These are phyloP conservation scores for Globisporangium nodosum DNA, from an alignment of 352 stramenopile species.

Conservation along the genomic window DNA sequence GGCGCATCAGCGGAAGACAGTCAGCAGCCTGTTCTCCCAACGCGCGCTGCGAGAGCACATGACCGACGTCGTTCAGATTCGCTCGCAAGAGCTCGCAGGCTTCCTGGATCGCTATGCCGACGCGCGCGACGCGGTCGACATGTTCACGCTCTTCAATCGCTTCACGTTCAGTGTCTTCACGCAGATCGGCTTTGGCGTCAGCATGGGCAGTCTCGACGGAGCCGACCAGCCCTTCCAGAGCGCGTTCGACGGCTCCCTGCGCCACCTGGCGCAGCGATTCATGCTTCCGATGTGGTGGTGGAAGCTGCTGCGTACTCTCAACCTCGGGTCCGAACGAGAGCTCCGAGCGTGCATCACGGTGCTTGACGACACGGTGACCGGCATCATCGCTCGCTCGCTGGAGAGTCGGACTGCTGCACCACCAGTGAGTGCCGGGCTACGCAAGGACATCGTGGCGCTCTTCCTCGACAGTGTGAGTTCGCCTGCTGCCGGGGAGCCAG, in stretches of 20 bases:
- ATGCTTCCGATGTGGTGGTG: conserved; percentile 31
- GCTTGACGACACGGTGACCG: conserved; percentile 26
- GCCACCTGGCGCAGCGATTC: conserved; percentile 26
- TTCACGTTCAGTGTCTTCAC: conserved; percentile 53
- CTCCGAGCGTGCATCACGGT: conserved; percentile 24
- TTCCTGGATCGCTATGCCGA: conserved; percentile 17
- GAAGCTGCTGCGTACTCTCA: conserved; percentile 31
- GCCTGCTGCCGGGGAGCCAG: neutral
- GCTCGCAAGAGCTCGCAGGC: conserved; percentile 12
- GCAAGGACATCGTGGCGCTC: conserved; percentile 14
- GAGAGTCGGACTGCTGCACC: neutral
- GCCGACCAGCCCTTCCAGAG: conserved; percentile 19
- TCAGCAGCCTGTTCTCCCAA: conserved; percentile 22
- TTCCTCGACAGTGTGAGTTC: conserved; percentile 18
- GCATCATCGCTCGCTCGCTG: conserved; percentile 34
- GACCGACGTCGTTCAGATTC: conserved; percentile 19
- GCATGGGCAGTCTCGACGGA: conserved; percentile 14
- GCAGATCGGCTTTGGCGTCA: conserved; percentile 33
- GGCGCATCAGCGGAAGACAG: conserved; percentile 24
- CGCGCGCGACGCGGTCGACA: conserved; percentile 15
- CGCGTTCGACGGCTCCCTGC: conserved; percentile 33
- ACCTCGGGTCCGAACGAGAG: conserved; percentile 24
- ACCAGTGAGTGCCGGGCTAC: neutral
- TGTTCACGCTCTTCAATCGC: conserved; percentile 29
- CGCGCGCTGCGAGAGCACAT: conserved; percentile 19